phyloP scores from a whole-genome alignment of 345 rosid genomes.

The Passiflora organensis region DNA sequence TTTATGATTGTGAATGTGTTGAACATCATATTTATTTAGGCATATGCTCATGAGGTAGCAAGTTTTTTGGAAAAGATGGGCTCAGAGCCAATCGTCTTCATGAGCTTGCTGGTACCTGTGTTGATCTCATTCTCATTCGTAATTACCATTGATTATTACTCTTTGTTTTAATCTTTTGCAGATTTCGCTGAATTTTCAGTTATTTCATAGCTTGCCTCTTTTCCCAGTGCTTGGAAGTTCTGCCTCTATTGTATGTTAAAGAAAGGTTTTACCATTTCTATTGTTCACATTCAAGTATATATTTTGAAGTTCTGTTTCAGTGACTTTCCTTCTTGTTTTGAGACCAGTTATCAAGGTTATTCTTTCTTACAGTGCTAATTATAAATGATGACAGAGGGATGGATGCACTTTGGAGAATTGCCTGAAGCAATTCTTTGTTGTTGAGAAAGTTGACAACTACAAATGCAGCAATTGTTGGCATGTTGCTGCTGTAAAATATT shows the following conservation, averaged over 20 bases:
- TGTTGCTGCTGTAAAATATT: conserved; percentile 56
- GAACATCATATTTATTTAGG: not conserved
- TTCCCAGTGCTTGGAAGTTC: conserved; percentile 45
- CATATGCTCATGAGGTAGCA: not conserved
- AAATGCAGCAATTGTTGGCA: conserved; percentile 83
- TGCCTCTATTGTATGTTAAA: conserved; percentile 66
- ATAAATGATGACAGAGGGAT: conserved; percentile 35
- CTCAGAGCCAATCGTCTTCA: not conserved
- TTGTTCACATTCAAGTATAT: conserved; percentile 7
- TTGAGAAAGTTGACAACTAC: conserved; percentile 66
- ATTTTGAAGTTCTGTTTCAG: not conserved
- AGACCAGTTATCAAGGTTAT: too few species aligned
- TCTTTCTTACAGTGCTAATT: conserved; percentile 3
- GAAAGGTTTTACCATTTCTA: conserved; percentile 39
- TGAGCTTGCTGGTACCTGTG: not conserved
- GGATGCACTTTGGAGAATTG: conserved; percentile 65
- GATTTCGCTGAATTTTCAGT: conserved; percentile 83
- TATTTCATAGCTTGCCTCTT: conserved; percentile 74
- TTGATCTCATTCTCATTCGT: too few species aligned
- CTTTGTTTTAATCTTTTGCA: conserved; percentile 34
- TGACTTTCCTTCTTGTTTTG: conserved; percentile 2
- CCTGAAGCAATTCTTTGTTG: conserved; percentile 52
- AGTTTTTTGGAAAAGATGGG: conserved; percentile 1
- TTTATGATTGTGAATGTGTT: not conserved
- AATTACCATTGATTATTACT: conserved; percentile 1